These are phyloP conservation scores for Mycena sanguinolenta DNA, from an alignment of 768 basidiomycete genomes.

Conservation along the genomic window DNA sequence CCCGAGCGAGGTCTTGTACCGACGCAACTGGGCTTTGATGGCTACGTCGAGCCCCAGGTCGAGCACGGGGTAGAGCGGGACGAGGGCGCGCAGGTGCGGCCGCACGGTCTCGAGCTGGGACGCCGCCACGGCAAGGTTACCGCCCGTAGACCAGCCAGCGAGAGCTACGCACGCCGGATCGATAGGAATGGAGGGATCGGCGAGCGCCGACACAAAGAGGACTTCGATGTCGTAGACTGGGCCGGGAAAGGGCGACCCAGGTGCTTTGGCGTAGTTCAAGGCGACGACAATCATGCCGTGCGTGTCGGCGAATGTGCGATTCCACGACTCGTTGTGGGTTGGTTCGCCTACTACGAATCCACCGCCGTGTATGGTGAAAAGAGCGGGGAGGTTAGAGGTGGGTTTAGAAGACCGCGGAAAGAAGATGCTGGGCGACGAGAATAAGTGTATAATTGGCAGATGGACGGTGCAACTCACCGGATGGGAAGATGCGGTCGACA, in stretches of 20 bases:
- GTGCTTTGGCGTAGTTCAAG: slow-evolving; percentile 4
- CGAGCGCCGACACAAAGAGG: neutral
- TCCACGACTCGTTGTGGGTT: neutral
- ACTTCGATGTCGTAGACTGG: neutral
- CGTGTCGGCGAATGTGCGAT: neutral
- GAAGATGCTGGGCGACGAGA: neutral
- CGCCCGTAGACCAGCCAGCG: slow-evolving; percentile 1
- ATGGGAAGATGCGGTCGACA: neutral
- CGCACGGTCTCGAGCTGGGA: neutral
- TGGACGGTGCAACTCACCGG: neutral
- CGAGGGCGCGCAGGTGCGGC: neutral
- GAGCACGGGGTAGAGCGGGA: slow-evolving; percentile 4
- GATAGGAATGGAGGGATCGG: neutral
- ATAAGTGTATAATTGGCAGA: no score
- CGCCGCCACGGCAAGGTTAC: neutral
- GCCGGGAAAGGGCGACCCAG: neutral
- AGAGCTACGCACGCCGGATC: neutral
- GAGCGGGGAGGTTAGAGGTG: neutral
- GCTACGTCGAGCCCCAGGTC: neutral
- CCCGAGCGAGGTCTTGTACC: slow-evolving; percentile 2
- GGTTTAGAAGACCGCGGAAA: neutral
- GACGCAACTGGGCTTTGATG: neutral
- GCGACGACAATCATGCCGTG: neutral
- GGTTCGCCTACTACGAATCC: neutral
- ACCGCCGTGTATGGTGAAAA: neutral